phyloP scores from a whole-genome alignment of 176 grass and related monocot species.

The Saccharum officinarum region DNA sequence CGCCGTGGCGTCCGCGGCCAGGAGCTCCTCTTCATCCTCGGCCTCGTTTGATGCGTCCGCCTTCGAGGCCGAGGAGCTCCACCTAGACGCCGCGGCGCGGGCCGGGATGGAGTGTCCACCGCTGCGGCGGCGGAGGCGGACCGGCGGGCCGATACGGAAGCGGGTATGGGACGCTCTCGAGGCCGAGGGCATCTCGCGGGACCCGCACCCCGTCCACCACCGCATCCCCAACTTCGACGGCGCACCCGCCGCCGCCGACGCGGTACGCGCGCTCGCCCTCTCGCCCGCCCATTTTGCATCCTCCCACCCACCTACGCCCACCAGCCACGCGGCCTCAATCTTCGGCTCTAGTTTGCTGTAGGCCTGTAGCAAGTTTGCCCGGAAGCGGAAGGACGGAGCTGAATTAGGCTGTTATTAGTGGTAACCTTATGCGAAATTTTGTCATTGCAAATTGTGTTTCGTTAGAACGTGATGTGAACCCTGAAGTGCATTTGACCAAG shows the following conservation, averaged over 20 bases:
- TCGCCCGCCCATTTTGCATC: too few relatives aligned
- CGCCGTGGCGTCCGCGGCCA: too few relatives aligned
- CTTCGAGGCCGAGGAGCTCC: slow-evolving; percentile 78
- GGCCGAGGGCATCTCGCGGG: slow-evolving; percentile 58
- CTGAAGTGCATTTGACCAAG: neutral
- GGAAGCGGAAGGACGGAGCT: neutral
- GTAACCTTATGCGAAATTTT: neutral
- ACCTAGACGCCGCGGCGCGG: slow-evolving; percentile 76
- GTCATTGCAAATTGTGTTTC: neutral
- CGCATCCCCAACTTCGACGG: slow-evolving; percentile 91
- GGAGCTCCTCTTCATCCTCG: neutral
- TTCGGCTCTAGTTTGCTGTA: neutral
- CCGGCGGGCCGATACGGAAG: slow-evolving; percentile 63
- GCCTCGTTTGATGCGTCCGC: slow-evolving; percentile 56
- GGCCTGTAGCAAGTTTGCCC: too few relatives aligned
- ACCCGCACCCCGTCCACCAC: slow-evolving; percentile 77
- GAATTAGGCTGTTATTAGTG: neutral
- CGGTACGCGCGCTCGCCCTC: slow-evolving; percentile 21
- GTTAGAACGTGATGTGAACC: neutral
- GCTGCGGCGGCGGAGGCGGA: slow-evolving; percentile 27
- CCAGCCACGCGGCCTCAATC: neutral
- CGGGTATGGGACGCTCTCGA: slow-evolving; percentile 79
- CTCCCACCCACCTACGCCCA: too few relatives aligned
- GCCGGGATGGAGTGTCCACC: slow-evolving; percentile 47
- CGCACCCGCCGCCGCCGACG: slow-evolving; percentile 54